phyloP scores from a whole-genome alignment of 2,329 filamentous ascomycete species.

The Penicillium olsonii region DNA sequence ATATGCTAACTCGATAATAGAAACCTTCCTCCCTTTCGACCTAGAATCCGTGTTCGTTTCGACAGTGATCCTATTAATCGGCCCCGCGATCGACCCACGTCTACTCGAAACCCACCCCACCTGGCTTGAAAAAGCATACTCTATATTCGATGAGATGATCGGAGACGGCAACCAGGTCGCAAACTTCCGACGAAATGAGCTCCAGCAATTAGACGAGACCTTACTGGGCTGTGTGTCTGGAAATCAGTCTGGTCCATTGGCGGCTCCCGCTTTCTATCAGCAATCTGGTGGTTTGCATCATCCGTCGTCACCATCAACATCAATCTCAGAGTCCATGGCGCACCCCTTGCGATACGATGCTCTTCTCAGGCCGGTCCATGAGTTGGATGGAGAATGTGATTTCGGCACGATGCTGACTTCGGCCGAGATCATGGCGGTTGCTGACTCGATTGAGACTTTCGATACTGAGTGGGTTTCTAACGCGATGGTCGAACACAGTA shows the following conservation, averaged over 20 bases:
- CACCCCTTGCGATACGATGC: constrained; percentile 15
- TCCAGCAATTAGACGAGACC: constrained; percentile 43
- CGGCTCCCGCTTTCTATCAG: constrained; percentile 16
- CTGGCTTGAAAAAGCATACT: constrained; percentile 47
- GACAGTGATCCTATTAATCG: constrained; percentile 45
- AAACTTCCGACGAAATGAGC: constrained; percentile 46
- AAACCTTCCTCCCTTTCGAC: constrained; percentile 53
- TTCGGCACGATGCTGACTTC: constrained; percentile 38
- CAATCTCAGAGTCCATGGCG: constrained; percentile 9
- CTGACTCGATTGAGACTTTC: constrained; percentile 49
- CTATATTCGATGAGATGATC: constrained; percentile 52
- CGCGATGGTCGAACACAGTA: constrained; percentile 48
- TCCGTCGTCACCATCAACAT: constrained; percentile 9
- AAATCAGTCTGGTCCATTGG: constrained; percentile 16
- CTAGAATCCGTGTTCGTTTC: constrained; percentile 50
- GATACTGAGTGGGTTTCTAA: constrained; percentile 53
- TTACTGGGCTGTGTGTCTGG: constrained; percentile 32
- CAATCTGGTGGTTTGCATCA: constrained; percentile 6
- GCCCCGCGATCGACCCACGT: constrained; percentile 37
- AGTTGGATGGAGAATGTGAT: constrained; percentile 12
- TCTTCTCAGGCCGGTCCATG: constrained; percentile 12
- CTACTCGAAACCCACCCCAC: constrained; percentile 36
- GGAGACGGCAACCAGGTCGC: constrained; percentile 51
- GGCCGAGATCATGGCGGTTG: constrained; percentile 51
- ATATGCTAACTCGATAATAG: constrained; percentile 28